phyloP scores from a whole-genome alignment of 345 rosid species.

The Excoecaria cochinchinensis region DNA sequence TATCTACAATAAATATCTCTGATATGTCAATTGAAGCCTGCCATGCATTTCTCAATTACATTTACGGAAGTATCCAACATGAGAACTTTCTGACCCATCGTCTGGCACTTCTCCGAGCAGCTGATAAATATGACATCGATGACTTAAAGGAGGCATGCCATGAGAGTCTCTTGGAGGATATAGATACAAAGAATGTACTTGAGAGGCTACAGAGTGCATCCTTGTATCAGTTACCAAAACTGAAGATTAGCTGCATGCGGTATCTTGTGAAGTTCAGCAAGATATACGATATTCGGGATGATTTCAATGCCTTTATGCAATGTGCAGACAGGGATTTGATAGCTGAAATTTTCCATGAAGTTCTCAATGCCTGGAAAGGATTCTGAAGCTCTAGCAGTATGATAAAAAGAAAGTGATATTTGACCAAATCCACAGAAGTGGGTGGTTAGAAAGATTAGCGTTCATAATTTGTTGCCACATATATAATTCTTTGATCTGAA shows the following conservation, averaged over 20 bases:
- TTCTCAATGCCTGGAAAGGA: constrained; percentile 87
- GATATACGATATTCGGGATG: constrained; percentile 83
- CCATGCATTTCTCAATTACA: constrained; percentile 70
- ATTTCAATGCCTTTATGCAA: constrained; percentile 67
- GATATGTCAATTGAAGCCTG: constrained; percentile 87
- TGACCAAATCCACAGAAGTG: constrained; percentile 11
- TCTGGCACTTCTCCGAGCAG: constrained; percentile 68
- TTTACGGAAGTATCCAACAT: constrained; percentile 73
- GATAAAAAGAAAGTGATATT: constrained; percentile 4
- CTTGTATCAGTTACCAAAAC: constrained; percentile 59
- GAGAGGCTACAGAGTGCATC: constrained; percentile 86
- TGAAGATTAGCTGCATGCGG: constrained; percentile 73
- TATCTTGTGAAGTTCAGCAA: constrained; percentile 95
- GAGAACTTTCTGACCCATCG: constrained; percentile 73
- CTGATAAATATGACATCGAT: constrained; percentile 76
- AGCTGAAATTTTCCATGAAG: constrained; percentile 79
- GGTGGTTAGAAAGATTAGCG: constrained; percentile 18
- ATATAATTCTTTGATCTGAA: constrained; percentile 47
- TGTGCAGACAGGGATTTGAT: constrained; percentile 77
- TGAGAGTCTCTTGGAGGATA: constrained; percentile 77
- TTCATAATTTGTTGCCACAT: constrained; percentile 36
- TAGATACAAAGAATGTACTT: constrained; percentile 72
- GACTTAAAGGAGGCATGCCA: constrained; percentile 90
- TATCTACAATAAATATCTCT: constrained; percentile 61
- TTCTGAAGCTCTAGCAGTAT: constrained; percentile 41